Percentiles rank a stretch among this genome's conserved stretches.
Conservation (phyloP, 495 filamentous ascomycete genomes). For the Penicillium cataractarum region DNA sequence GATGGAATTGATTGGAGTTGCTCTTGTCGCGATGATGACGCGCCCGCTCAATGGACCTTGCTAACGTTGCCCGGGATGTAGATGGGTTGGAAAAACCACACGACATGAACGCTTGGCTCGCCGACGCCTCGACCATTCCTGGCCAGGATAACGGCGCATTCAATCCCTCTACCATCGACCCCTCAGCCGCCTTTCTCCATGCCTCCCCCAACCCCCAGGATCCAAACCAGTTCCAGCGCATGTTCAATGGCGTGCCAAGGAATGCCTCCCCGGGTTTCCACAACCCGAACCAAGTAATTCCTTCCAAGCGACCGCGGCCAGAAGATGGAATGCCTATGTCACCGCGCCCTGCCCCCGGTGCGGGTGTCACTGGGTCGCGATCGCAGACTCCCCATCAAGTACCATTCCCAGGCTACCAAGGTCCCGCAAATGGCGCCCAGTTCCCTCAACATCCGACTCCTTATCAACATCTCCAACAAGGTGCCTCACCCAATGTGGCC, state of each 20-base stretch:
- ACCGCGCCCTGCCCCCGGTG: conserved; percentile 71
- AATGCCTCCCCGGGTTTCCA: conserved; percentile 79
- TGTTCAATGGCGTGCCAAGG: conserved; percentile 83
- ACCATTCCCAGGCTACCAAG: conserved; percentile 64
- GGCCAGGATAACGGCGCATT: conserved; percentile 81
- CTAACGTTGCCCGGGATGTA: conserved; percentile 35
- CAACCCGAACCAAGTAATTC: conserved; percentile 77
- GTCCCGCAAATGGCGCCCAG: conserved; percentile 59
- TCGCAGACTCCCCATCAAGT: conserved; percentile 89
- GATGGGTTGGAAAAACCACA: conserved; percentile 61
- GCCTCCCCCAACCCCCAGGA: conserved; percentile 58
- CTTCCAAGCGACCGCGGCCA: conserved; percentile 83
- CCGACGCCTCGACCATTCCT: conserved; percentile 69
- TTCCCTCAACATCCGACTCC: conserved; percentile 61
- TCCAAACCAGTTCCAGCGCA: conserved; percentile 64
- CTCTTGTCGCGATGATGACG: conserved; percentile 19
- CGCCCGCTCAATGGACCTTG: conserved; percentile 8
- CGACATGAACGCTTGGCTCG: conserved; percentile 85
- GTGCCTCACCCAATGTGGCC: conserved; percentile 77
- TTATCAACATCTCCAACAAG: conserved; percentile 83
- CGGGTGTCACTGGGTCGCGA: conserved; percentile 75
- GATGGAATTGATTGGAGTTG: conserved; percentile 5
- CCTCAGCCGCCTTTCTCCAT: conserved; percentile 56
- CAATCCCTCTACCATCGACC: conserved; percentile 60
- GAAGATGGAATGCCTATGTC: conserved; percentile 86